A percentile compares a stretch with the other conserved stretches of the same genome.
These are phyloP conservation scores for Evernia prunastri DNA, from an alignment of 495 filamentous ascomycete species.

Conservation along the genomic window DNA sequence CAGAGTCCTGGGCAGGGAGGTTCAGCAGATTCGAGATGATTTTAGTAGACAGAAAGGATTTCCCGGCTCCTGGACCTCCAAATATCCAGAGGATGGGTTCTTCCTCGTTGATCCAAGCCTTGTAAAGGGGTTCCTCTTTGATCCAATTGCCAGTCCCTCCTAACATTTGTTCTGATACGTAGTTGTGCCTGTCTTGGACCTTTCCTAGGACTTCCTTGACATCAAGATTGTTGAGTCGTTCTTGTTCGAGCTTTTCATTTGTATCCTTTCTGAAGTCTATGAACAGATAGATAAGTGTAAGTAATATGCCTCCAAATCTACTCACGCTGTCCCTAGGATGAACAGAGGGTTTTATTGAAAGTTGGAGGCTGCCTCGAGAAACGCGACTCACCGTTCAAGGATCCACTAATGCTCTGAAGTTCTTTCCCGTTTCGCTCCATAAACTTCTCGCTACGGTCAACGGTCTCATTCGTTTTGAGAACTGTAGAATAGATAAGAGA, in stretches of 20 bases:
- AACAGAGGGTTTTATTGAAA: neutral
- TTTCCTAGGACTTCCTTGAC: slow-evolving; percentile 28
- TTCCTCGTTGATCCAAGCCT: slow-evolving; percentile 27
- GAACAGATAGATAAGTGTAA: neutral
- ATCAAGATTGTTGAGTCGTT: slow-evolving; percentile 20
- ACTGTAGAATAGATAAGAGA: slow-evolving; percentile 21
- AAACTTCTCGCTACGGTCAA: slow-evolving; percentile 15
- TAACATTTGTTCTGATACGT: slow-evolving; percentile 3
- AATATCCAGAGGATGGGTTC: slow-evolving; percentile 32
- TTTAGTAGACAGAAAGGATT: slow-evolving; percentile 32
- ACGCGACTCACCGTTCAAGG: neutral
- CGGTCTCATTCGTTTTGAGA: slow-evolving; percentile 16
- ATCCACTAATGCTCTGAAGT: slow-evolving; percentile 3
- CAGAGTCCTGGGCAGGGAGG: slow-evolving; percentile 20
- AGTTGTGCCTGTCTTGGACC: slow-evolving; percentile 5
- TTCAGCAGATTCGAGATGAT: slow-evolving; percentile 27
- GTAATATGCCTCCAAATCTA: neutral
- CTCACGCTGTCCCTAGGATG: neutral
- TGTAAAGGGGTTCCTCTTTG: slow-evolving; percentile 25
- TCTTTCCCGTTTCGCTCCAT: slow-evolving; percentile 13
- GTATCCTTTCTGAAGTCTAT: neutral
- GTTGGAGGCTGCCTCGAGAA: neutral
- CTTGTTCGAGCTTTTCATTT: neutral
- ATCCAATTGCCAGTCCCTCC: slow-evolving; percentile 36
- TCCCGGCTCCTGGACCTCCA: slow-evolving; percentile 33